Base-by-base conservation (phyloP, 2,329 filamentous ascomycete species). In the Fusarium nurragi region DNA sequence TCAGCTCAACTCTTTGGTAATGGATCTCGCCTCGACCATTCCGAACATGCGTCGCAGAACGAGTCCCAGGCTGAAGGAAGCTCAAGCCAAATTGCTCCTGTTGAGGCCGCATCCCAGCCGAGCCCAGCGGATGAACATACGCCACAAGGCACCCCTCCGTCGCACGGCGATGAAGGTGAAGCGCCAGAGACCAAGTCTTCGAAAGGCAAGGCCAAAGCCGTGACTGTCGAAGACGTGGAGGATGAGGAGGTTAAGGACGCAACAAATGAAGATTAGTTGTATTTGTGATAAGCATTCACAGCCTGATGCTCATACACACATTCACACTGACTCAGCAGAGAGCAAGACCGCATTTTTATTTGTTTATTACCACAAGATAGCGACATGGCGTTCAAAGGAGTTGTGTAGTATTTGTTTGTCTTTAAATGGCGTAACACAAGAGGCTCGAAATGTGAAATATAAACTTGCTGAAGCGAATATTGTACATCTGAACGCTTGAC, bases 1-100 rank as follows among this genome's bases (percentile, higher is more conserved):
- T 74, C 80, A 4, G 77, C 81, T 16, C 84, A 84, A 67, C 73
- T 85, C 1, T 84, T 84, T 54, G 74, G 74, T 16, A 75, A 71
- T 44, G 74, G 74, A 18, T 53, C 71, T 36, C 70, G 72, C 23
- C 38, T 75, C 44, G 68, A 72, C 19, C 46, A 68, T 18, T 40
- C 46, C 7, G 72, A 76, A 18, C 16, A 65, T 19, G 47, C 39
- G 21, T 26, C 54, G 4, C 68, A 62, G 13, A 48, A 38, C 16
- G 69, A 65, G 38, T 32, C 50, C 3, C 61, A 65, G 37, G 21
- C 36, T 19, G 64, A 53, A 49, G 28, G 47, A 52, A 49, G 26
- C 51, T 49, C 36, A 47, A 65, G 12, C 12, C 57, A 47, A 49
- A 47, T 36, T 16, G 66, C 37, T 8, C 59, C 54, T 22, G 19